phyloP scores from a whole-genome alignment of 345 rosid species.

The Eucalyptus pumila region DNA sequence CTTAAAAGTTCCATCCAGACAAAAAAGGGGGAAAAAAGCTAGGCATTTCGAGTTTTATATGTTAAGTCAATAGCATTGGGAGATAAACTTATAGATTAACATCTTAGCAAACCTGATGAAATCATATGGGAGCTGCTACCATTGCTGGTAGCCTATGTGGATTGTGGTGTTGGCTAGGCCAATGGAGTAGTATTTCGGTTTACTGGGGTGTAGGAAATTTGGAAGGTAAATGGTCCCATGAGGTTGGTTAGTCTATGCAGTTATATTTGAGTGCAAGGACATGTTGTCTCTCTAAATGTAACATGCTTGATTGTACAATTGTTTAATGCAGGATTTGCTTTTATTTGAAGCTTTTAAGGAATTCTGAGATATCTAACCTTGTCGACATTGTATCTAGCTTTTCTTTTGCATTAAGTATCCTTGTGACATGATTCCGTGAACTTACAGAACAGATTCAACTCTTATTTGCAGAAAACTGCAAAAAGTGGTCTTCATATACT shows the following conservation, averaged over 20 bases:
- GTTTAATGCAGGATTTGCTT: neutral
- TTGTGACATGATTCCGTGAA: neutral
- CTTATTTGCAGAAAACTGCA: constrained; percentile 66
- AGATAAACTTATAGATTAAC: neutral
- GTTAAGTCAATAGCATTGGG: neutral
- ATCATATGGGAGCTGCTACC: neutral
- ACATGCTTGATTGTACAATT: neutral
- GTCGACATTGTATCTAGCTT: neutral
- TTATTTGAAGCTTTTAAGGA: neutral
- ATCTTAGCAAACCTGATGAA: neutral
- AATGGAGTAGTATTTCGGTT: neutral
- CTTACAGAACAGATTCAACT: neutral
- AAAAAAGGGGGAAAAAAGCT: neutral
- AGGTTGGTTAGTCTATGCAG: neutral
- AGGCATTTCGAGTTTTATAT: neutral
- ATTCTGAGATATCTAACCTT: neutral
- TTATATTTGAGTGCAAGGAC: neutral
- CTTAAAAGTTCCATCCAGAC: neutral
- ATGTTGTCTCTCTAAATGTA: neutral
- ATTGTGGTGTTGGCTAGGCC: neutral
- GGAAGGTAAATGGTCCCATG: neutral
- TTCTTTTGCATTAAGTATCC: neutral
- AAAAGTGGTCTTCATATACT: constrained; percentile 90
- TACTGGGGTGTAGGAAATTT: neutral
- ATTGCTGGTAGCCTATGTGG: neutral